Percentiles rank a stretch among this genome's conserved stretches.
These are phyloP conservation scores for Boletus fagicola DNA, from an alignment of 768 basidiomycete genomes.

Conservation along the genomic window DNA sequence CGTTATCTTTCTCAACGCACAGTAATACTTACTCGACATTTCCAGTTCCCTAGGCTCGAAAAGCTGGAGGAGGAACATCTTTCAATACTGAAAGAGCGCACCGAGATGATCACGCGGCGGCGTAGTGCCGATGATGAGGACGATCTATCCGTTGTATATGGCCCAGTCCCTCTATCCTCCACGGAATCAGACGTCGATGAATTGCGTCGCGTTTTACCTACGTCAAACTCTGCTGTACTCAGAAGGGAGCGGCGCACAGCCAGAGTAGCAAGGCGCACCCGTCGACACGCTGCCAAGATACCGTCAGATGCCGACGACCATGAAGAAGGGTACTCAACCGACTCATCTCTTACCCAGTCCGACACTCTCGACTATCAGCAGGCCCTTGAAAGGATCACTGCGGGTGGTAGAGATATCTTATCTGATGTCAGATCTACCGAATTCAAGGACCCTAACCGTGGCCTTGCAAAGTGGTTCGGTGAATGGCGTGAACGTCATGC, in stretches of 20 bases:
- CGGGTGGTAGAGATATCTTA: conserved; percentile 56
- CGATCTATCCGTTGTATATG: conserved; percentile 71
- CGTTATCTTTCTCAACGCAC: conserved; percentile 4
- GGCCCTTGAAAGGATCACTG: conserved; percentile 55
- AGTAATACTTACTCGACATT: not conserved
- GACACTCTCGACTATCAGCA: conserved; percentile 68
- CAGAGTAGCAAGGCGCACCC: conserved; percentile 54
- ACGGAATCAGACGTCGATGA: conserved; percentile 53
- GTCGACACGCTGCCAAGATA: conserved; percentile 38
- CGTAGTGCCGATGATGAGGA: conserved; percentile 76
- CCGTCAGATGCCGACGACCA: conserved; percentile 22
- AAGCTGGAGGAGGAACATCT: conserved; percentile 73
- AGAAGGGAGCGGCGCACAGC: conserved; percentile 58
- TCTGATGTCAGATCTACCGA: conserved; percentile 82
- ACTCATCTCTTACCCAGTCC: conserved; percentile 63
- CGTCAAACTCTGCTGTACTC: conserved; percentile 43
- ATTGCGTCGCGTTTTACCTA: conserved; percentile 50
- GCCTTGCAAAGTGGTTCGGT: conserved; percentile 61
- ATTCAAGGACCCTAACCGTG: conserved; percentile 76
- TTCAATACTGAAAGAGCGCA: conserved; percentile 71
- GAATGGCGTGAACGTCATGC: conserved; percentile 74
- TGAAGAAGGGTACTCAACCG: conserved; percentile 89
- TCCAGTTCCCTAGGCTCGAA: conserved; percentile 74
- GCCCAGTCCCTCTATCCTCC: conserved; percentile 42
- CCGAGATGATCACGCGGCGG: conserved; percentile 65